A percentile compares a stretch with the other conserved stretches of the same genome.
Evolutionary conservation across 495 filamentous ascomycete genomes (phyloP).

Genomic region (Penicillium antarcticum): DNA sequence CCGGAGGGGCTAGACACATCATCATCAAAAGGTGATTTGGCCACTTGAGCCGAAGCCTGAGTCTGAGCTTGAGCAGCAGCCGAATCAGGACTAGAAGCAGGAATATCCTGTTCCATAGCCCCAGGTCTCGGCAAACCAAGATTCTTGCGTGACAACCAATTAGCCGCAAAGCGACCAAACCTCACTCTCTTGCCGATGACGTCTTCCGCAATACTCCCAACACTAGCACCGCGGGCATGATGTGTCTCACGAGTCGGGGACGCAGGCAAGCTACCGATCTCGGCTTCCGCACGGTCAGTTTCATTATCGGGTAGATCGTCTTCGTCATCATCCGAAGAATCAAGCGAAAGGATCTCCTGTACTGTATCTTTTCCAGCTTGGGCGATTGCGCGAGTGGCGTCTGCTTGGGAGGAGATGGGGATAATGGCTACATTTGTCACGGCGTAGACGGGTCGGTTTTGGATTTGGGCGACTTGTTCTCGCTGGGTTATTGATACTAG

Average conservation of each 20-base stretch:
- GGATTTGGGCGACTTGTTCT: slow-evolving; percentile 83
- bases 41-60: no score
- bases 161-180: slow-evolving; percentile 83
- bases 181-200: slow-evolving; percentile 73
- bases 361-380: slow-evolving; percentile 53
- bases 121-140: slow-evolving; percentile 54
- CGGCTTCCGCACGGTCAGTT: slow-evolving; percentile 31
- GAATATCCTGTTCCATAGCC: slow-evolving; percentile 21
- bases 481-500: slow-evolving; percentile 80
- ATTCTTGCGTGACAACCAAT: slow-evolving; percentile 82
- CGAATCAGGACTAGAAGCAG: no score
- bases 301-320: slow-evolving; percentile 35
- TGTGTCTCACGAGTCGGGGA: slow-evolving; percentile 25
- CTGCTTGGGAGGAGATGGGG: slow-evolving; percentile 70
- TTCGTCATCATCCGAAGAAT: slow-evolving; percentile 34
- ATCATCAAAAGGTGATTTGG: slow-evolving; percentile 19
- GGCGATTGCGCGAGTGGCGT: slow-evolving; percentile 67
- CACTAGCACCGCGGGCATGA: slow-evolving; percentile 28
- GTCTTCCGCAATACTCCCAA: slow-evolving; percentile 71
- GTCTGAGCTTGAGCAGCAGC: no score
- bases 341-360: slow-evolving; percentile 24
- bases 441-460: slow-evolving; percentile 77
- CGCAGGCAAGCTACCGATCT: slow-evolving; percentile 29
- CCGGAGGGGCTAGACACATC: slow-evolving; percentile 12
- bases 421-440: slow-evolving; percentile 85